Evolutionary conservation across 345 rosid species (phyloP), one percentile per base, ranked within the genome.

Genomic region (Sonneratia caseolaris): DNA sequence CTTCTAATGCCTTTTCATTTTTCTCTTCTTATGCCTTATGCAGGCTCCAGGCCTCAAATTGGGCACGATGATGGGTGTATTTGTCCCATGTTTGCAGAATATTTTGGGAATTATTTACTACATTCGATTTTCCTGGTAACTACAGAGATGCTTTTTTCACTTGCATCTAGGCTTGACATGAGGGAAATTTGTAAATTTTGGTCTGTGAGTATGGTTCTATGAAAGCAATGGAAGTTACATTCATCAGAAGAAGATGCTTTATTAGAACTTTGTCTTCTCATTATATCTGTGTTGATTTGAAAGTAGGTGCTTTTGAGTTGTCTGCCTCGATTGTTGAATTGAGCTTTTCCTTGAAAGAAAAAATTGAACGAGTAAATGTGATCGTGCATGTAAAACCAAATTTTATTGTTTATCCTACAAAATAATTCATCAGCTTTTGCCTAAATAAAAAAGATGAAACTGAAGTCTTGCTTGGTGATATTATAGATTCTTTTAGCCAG

Each of bases 21-120:
- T 71, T 68, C 78, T 48, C 79, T 73, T 76, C 74, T 62, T 79
- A 15, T 57, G 27, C 22, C 21, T 74, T 47, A 66, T 86, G 89
- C 93, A 96, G 98, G 78, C 82, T 68, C 73, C 78, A 68, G 90
- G 82, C 64, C 75, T 84, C 75, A 92, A 96, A 87, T 72, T 92
- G 84, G 96, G 98, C 47, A 96, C 99, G 38, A 45, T 96, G 97
- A 96, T 96, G 98, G 99, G 99, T 73, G 99, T 96, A 70, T 96
- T 96, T 66, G 81, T 96, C 68, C 99, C 99, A 37, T 96, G 99
- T 85, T 77, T 96, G 84, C 99, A 96, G 84, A 96, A 88, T 85
- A 96, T 96, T 73, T 78, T 96, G 83, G 99, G 99, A 82, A 92
- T 96, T 79, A 96, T 96, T 76, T 92, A 89, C 88, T 96, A 92